phyloP scores from a whole-genome alignment of 257 asterid species.

The Plectranthus barbatus region DNA sequence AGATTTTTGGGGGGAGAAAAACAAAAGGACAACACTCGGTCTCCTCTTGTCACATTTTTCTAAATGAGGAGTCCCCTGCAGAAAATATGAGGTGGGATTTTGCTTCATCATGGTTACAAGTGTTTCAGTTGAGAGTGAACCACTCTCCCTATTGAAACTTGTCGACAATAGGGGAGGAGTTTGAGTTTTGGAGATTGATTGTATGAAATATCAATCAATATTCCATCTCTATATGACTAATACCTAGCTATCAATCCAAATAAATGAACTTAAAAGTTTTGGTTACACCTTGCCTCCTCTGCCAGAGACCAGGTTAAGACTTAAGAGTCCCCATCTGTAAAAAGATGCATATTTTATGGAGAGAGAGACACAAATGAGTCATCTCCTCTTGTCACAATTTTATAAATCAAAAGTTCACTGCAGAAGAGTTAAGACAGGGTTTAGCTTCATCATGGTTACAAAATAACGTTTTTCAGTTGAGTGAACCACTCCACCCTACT shows the following conservation, averaged over 20 bases:
- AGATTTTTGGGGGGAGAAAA: no score
- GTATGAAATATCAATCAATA: background rate
- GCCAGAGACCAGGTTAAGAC: background rate
- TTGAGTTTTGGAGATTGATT: no score
- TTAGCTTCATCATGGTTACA: background rate
- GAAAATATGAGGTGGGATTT: no score
- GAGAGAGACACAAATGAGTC: no score
- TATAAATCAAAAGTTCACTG: background rate
- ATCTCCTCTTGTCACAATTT: background rate
- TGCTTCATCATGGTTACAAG: no score
- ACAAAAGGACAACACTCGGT: no score
- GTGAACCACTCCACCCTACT: no score
- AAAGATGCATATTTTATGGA: background rate
- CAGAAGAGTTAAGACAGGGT: background rate
- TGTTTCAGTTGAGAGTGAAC: no score
- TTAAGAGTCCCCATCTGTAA: background rate
- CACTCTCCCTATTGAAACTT: no score
- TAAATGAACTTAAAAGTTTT: background rate
- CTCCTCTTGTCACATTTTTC: no score
- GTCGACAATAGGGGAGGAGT: no score
- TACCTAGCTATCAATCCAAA: background rate
- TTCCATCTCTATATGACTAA: background rate
- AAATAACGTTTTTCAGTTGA: background rate
- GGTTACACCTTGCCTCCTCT: background rate
- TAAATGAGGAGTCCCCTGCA: no score